phyloP scores from a whole-genome alignment of 2,329 filamentous ascomycete genomes.

The Cordyceps pruinosa region DNA sequence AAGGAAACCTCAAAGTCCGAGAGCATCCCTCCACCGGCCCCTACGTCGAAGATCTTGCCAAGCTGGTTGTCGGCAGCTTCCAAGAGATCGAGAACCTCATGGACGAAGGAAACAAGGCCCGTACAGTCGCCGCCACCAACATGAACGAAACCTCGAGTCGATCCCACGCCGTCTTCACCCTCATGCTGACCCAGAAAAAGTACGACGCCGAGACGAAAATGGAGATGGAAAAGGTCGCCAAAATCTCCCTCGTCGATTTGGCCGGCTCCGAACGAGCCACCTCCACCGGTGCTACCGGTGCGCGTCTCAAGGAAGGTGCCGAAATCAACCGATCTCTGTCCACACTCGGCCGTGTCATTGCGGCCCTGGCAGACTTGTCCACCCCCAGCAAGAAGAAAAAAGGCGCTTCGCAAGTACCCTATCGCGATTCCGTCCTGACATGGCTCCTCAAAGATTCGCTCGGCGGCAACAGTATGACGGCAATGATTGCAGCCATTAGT shows the following conservation, averaged over 20 bases:
- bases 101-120: constrained; percentile 98
- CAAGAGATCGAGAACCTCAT: constrained; percentile 94
- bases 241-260: constrained; percentile 96
- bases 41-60: constrained; percentile 96
- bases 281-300: constrained; percentile 94
- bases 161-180: constrained; percentile 95
- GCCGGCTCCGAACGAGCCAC: constrained; percentile 94
- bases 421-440: constrained; percentile 92
- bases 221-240: constrained; percentile 95
- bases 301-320: constrained; percentile 90
- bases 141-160: constrained; percentile 99
- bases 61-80: constrained; percentile 88
- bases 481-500: constrained; percentile 98
- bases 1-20: constrained; percentile 93
- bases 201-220: constrained; percentile 89
- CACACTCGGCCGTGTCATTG: constrained; percentile 94
- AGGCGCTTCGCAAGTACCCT: constrained; percentile 71
- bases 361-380: constrained; percentile 84
- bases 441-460: constrained; percentile 96
- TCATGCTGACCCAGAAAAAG: constrained; percentile 91
- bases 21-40: constrained; percentile 96
- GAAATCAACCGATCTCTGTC: constrained; percentile 97
- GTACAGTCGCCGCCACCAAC: constrained; percentile 96
- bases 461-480: constrained; percentile 97
- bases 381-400: constrained; percentile 75